These are phyloP conservation scores for Schwanniomyces polymorphus DNA, from an alignment of 805 yeast genomes.

Conservation along the genomic window DNA sequence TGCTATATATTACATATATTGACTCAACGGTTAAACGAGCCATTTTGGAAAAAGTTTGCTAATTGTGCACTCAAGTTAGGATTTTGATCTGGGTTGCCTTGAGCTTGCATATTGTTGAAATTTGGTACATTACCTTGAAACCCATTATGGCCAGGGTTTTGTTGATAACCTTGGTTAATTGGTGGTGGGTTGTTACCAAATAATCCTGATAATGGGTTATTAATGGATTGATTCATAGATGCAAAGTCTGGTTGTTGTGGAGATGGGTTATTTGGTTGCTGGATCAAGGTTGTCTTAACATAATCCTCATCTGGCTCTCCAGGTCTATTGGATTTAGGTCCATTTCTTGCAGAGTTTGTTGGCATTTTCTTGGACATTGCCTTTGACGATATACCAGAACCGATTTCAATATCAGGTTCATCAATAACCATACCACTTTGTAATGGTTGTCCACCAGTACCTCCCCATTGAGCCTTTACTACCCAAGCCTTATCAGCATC, in stretches of 20 bases:
- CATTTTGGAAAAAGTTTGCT: conserved; percentile 36
- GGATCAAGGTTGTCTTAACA: conserved; percentile 32
- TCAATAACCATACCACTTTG: conserved; percentile 81
- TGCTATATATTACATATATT: background rate
- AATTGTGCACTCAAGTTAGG: conserved; percentile 39
- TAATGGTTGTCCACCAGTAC: conserved; percentile 86
- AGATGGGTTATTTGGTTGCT: conserved; percentile 19
- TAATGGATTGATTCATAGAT: conserved; percentile 29
- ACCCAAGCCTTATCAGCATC: conserved; percentile 95
- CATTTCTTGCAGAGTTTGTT: conserved; percentile 80
- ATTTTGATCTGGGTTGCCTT: conserved; percentile 7
- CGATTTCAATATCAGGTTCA: conserved; percentile 97
- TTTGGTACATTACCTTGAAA: conserved; percentile 9
- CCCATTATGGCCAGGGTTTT: conserved; percentile 5
- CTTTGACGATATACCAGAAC: conserved; percentile 89
- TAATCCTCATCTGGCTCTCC: conserved; percentile 51
- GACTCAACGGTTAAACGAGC: background rate
- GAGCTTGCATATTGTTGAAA: conserved; percentile 17
- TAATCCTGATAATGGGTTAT: conserved; percentile 51
- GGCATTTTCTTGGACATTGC: conserved; percentile 92
- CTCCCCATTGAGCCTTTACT: conserved; percentile 92
- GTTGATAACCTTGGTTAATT: conserved; percentile 10
- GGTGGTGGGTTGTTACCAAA: conserved; percentile 27
- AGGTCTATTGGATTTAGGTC: conserved; percentile 76
- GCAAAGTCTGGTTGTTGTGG: conserved; percentile 37